Base-by-base conservation (phyloP, 345 rosid genomes). In the Eucalyptus erythrocorys region DNA sequence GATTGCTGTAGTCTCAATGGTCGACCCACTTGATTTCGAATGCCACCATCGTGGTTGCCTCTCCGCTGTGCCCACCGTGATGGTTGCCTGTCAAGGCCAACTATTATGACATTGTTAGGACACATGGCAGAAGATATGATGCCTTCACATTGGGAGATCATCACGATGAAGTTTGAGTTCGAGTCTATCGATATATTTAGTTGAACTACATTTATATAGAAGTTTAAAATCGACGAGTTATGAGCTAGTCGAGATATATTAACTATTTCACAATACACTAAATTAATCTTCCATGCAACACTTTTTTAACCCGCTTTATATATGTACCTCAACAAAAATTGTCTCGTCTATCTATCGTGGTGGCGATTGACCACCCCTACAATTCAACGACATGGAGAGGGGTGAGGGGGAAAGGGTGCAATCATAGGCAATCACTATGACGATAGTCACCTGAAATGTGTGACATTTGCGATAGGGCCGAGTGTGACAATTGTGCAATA, bases 161-260 rank as follows among this genome's bases (percentile, higher is more conserved):
- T 19, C 26, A 5, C 6, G 3, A 5, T 68, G 3, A 21, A 68
- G 13, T 68, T 68, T 34, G 34, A 71, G 13, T 34, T 16, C 7
- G 1, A 21, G 4, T 4, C 13, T 9, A 34, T 71, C 4, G 5
- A 34, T 5, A 1, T 34, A 71, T 71, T 15, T 71, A 34, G 13
- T 5, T 37, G 13, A 7, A 71, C 26, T 7, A 3, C 45, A 34
- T 3, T 71, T 5, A 17, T 32, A 1, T 4, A 34, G 19, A 17
- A 71, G 26, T 34, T 5, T 34, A 71, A 71, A 17, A 21, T 3
- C 12, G 6, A 3, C 2, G 26, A 34, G 7, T 71, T 3, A 10
- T 19, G 3, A 1, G 7, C 2, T 2, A 5, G 4, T 4, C 1
- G 13, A 4, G 13, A 71, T 71, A 4, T n/a, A 34, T 17, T 9